Base-by-base conservation (phyloP, 2,329 filamentous ascomycete genomes). In the Pseudogymnoascus pannorum region DNA sequence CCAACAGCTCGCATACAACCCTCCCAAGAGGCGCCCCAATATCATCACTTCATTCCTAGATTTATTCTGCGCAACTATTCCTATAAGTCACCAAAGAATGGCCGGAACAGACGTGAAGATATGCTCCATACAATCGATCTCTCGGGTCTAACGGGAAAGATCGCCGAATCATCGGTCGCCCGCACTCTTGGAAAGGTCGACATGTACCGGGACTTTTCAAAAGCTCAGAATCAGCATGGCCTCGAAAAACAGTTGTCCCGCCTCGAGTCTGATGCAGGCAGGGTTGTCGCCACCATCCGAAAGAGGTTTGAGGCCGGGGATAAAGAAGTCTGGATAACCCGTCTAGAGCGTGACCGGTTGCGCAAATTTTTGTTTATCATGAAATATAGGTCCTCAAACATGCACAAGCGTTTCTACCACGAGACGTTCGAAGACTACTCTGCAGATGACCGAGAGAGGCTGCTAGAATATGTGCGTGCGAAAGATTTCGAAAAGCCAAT, bases 331-430 rank as follows among this genome's bases (percentile, higher is more conserved):
- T 65, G 63, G 33, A 62, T 77, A 0, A 69, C 65, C 1, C 70
- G 75, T 4, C 31, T 57, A 1, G 70, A 77, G 18, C 66, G 69
- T 48, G 69, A 79, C 63, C 58, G 70, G 1, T 35, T 79, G 8
- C 74, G 77, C 51, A 79, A 78, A 60, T 79, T 79, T 58, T 68
- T 78, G 2, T 79, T 79, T 63, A 65, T 80, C 3, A 72, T 79
- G 66, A 77, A 77, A 61, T 79, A 78, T 57, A 74, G 77, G 12
- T 69, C 70, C n/a, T 68, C 66, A 1, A 61, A 36, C 4, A 76
- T 77, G 51, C 69, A 73, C 61, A 58, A 61, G 12, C 71, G 75
- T 0, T 78, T 73, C 67, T 68, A 74, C 42, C 70, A 75, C 57
- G 68, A 75, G 2, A 67, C 59, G 1, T 24, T 66, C 0, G 69